Conservation (phyloP, 768 basidiomycete genomes). For the Boletellus emodensis region DNA sequence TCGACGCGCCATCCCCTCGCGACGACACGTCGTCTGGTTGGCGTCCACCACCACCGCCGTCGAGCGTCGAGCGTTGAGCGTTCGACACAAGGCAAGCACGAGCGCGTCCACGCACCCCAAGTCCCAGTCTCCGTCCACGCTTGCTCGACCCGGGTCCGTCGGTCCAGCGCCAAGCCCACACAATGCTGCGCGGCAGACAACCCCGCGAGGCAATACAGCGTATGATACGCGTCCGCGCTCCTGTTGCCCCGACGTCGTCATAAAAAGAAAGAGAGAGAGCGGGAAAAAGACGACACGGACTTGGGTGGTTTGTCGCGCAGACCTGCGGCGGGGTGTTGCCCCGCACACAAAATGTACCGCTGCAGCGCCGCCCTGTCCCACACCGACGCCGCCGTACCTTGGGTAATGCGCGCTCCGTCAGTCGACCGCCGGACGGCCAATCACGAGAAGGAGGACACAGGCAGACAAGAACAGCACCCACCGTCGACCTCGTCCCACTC, state of each 20-base stretch:
- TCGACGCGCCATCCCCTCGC: not conserved
- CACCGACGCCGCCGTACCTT: slow-evolving; percentile 34
- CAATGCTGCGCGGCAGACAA: slow-evolving; percentile 85
- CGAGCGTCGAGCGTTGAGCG: not conserved
- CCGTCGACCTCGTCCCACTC: slow-evolving; percentile 76
- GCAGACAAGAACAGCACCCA: slow-evolving; percentile 22
- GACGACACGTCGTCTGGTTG: too few relatives aligned
- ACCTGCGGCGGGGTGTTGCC: slow-evolving; percentile 82
- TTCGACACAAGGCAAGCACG: not conserved
- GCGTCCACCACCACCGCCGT: too few relatives aligned
- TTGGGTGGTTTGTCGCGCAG: slow-evolving; percentile 95
- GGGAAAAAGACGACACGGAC: slow-evolving; percentile 36
- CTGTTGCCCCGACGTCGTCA: slow-evolving; percentile 48
- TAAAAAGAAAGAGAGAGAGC: not conserved
- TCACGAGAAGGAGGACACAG: not conserved
- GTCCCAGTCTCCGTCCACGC: slow-evolving; percentile 35
- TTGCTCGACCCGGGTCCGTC: slow-evolving; percentile 31
- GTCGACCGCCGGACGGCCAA: not conserved
- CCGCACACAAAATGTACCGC: slow-evolving; percentile 81
- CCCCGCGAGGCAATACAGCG: slow-evolving; percentile 87
- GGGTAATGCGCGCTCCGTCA: not conserved
- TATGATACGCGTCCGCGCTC: slow-evolving; percentile 92
- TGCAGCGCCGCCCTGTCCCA: slow-evolving; percentile 73
- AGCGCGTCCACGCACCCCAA: slow-evolving; percentile 8
- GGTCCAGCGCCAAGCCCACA: slow-evolving; percentile 45